Evolutionary conservation across 2,329 filamentous ascomycete genomes (phyloP).

Genomic region (Dactylellina leptospora): DNA sequence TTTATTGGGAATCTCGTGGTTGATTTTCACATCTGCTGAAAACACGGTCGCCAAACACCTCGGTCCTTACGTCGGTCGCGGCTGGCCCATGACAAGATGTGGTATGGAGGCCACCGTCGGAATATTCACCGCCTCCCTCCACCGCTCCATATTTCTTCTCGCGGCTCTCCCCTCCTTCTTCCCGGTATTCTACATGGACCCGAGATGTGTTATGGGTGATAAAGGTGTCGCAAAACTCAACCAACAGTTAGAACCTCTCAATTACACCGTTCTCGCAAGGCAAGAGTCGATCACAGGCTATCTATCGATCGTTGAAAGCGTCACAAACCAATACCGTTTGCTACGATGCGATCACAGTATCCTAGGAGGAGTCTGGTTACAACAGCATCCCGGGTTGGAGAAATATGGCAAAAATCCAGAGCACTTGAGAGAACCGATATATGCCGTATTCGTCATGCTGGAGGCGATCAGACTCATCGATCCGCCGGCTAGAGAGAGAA

Average conservation of each 20-base stretch:
- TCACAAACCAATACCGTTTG: conserved; percentile 75
- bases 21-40: conserved; percentile 38
- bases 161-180: conserved; percentile 76
- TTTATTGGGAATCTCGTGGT: conserved; percentile 31
- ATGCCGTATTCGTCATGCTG: conserved; percentile 93
- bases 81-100: conserved; percentile 47
- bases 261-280: conserved; percentile 80
- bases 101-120: conserved; percentile 48
- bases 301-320: conserved; percentile 84
- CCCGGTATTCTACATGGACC: conserved; percentile 76
- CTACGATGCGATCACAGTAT: conserved; percentile 95
- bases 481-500: conserved; percentile 66
- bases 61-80: conserved; percentile 27
- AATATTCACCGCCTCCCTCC: conserved; percentile 60
- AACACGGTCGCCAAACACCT: conserved; percentile 8
- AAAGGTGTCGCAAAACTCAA: conserved; percentile 66
- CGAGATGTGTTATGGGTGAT: conserved; percentile 61
- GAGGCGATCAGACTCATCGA: conserved; percentile 87
- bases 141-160: conserved; percentile 74
- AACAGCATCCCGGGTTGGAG: conserved; percentile 63
- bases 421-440: conserved; percentile 80
- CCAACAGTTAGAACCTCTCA: conserved; percentile 69
- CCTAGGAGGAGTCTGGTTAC: conserved; percentile 88
- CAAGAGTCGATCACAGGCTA: conserved; percentile 90
- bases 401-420: conserved; percentile 60